Base-by-base conservation (phyloP, 1,284 basidiomycete genomes). In the Rhodotorula sp. region DNA sequence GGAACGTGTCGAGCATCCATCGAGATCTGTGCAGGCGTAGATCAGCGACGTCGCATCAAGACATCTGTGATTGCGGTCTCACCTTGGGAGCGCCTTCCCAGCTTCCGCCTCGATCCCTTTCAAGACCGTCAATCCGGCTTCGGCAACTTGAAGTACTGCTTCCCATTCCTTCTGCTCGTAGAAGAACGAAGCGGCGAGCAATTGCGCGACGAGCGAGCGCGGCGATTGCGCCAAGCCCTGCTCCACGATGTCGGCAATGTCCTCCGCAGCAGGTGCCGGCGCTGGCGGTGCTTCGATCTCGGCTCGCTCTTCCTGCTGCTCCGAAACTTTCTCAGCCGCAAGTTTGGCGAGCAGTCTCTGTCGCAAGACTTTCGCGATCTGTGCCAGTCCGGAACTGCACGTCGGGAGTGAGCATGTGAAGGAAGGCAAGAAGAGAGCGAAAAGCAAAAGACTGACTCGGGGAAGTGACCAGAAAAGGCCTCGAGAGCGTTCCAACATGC, bases 111-210 rank as follows among this genome's bases (percentile, higher is more conserved):
- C 88, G 8, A 85, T 78, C n/a, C 82, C 83, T 18, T 82, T 82
- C 7, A 91, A 78, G 17, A 89, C 82, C 60, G 85, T 84, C 30
- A 93, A 80, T 0, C 89, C 90, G 55, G 84, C 86, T 75, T 92
- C 90, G 2, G 89, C 85, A 1, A 87, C 84, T 61, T 87, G 85
- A 65, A 91, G 86, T 0, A 88, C 86, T 71, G 88, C 89, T 58
- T 88, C 84, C 79, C 90, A 91, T 79, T 98, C 94, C 26, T 84
- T 81, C 75, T 94, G 90, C 42, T 89, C 86, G 0, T 87, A 84
- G 62, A 89, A 83, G 49, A 67, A 74, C 1, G 64, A n/a, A 0
- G 60, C 60, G 5, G 70, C 68, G 53, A 95, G 85, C 37, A 91
- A 86, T 77, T 87, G 87, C 1, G 88, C 88, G 51, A 95, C 81